These are phyloP conservation scores for Sclerotinia glacialis DNA, from an alignment of 2,329 filamentous ascomycete species.

Conservation along the genomic window DNA sequence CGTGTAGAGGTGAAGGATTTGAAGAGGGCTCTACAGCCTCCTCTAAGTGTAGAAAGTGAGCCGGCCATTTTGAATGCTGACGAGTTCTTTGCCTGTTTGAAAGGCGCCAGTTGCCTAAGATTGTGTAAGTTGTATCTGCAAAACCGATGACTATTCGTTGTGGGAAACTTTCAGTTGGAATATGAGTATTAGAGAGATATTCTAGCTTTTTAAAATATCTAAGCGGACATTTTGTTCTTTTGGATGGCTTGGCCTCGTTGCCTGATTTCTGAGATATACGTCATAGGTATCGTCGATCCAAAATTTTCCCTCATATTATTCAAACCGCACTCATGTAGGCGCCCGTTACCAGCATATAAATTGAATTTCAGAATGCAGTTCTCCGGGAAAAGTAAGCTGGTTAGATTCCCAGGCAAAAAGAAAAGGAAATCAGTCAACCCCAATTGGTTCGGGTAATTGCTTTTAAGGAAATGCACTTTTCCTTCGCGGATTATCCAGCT, in stretches of 20 bases:
- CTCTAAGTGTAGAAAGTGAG: neutral
- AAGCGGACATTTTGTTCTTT: neutral
- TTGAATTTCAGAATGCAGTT: neutral
- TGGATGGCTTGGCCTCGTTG: neutral
- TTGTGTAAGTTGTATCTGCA: accelerated
- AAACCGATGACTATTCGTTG: neutral
- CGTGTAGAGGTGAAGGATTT: neutral
- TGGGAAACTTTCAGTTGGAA: neutral
- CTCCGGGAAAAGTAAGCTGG: neutral
- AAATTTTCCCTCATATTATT: too few species aligned
- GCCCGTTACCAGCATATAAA: neutral
- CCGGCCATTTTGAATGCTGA: neutral
- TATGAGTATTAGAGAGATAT: neutral
- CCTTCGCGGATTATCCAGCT: neutral
- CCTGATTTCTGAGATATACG: neutral
- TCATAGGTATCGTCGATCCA: too few species aligned
- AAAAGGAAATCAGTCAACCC: neutral
- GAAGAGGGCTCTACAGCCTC: neutral
- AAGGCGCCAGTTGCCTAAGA: neutral
- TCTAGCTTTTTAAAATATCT: too few species aligned
- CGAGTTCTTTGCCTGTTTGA: neutral
- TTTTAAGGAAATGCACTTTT: neutral
- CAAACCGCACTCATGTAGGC: neutral
- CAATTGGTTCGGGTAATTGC: too few species aligned
- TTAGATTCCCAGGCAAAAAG: too few species aligned